Base-by-base conservation (phyloP, 768 basidiomycete species). In the Sporobolomyces pararoseus region DNA sequence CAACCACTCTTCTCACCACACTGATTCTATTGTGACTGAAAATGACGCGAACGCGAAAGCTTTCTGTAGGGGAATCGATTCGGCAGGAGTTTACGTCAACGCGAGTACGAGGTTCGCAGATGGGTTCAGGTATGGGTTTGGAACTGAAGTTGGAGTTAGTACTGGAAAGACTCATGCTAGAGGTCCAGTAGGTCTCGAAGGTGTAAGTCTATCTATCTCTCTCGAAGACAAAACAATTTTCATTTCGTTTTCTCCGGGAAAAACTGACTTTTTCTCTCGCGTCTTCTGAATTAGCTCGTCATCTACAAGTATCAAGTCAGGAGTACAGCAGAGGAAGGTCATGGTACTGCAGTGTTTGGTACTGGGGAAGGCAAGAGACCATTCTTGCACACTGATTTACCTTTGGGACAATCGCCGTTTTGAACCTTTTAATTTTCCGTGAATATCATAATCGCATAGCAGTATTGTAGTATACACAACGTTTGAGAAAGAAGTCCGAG, bases 61-160 rank as follows among this genome's bases (percentile, higher is more conserved):
- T 35, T 99, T 97, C 82, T 90, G 88, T 78, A 84, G 88, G 23
- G 90, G 90, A 10, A 87, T 97, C 29, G 94, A 95, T 79, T 89
- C 89, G 0, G 89, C 95, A 1, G 91, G 93, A 35, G 91, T 91
- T 7, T 99, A 89, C 76, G 85, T 95, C 68, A 98, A 99, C 76
- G 94, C 94, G 10, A 91, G 89, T 77, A 97, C 96, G 14, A 85
- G 96, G 44, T 98, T 99, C 78, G 88, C 94, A 0, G 96, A 99
- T 79, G 95, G 96, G 17, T 96, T 94, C 80, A 81, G 95, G 69
- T 98, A 92, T 78, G 96, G 96, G 0, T 93, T 96, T 74, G 96
- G 96, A 3, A 94, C 96, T 7, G 96, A 98, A 80, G 95, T 99
- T 0, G 96, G 96, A 13, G 96, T 99, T 76, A 90, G 89, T 78